Evolutionary conservation across 2,329 filamentous ascomycete genomes (phyloP).

Genomic region (Colletotrichum navitas): DNA sequence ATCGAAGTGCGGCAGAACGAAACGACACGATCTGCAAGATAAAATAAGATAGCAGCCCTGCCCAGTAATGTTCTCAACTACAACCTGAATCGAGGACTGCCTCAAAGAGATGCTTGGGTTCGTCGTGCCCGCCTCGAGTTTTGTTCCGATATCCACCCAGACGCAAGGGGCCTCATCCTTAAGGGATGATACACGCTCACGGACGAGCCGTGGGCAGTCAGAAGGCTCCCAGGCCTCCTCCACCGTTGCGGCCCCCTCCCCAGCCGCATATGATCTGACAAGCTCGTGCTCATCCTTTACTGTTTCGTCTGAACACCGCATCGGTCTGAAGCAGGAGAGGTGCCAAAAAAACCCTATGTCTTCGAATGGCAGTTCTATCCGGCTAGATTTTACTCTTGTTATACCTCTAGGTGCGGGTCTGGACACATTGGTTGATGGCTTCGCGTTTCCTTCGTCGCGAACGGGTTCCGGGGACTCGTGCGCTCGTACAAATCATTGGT

Average conservation of each 20-base stretch:
- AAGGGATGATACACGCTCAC: background rate
- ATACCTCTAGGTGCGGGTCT: background rate
- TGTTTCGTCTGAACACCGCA: slow-evolving; percentile 16
- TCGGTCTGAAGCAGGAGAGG: background rate
- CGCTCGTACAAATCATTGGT: background rate
- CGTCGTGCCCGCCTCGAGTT: slow-evolving; percentile 3
- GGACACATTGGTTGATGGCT: background rate
- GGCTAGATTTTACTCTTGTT: background rate
- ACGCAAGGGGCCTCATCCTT: slow-evolving; percentile 5
- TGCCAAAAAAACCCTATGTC: background rate
- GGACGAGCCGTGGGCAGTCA: background rate
- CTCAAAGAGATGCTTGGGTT: background rate
- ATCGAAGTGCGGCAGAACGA: background rate
- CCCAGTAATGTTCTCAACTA: background rate
- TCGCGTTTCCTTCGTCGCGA: background rate
- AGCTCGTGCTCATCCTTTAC: background rate
- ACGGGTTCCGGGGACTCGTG: background rate
- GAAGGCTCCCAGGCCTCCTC: background rate
- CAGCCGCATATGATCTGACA: background rate
- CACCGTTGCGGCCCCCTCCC: background rate
- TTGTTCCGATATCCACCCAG: slow-evolving; percentile 13
- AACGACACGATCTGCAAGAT: background rate
- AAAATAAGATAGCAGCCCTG: no score
- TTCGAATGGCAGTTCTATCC: slow-evolving; percentile 2
- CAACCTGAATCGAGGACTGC: background rate